These are phyloP conservation scores for Litsea cubeba DNA, from an alignment of 164 flowering plant species.

Conservation along the genomic window DNA sequence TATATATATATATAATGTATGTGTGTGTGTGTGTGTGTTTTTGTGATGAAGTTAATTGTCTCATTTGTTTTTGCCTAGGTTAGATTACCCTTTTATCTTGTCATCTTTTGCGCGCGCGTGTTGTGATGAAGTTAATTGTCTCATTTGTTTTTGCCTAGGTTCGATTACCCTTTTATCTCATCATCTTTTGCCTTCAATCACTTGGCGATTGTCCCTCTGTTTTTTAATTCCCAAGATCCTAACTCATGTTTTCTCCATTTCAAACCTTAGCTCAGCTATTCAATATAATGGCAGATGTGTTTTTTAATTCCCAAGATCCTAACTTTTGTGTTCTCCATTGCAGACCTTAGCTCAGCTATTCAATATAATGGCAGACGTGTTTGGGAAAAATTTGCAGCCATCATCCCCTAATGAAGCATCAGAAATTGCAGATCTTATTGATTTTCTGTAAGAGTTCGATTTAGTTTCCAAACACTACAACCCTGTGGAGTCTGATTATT, in stretches of 20 bases:
- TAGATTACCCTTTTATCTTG: too few species aligned
- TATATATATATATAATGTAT: too few species aligned
- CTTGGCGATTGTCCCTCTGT: too few species aligned
- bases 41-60: too few species aligned
- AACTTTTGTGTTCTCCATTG: neutral
- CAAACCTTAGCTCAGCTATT: slow-evolving; percentile 76
- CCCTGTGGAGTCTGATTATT: neutral
- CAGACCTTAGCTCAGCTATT: slow-evolving; percentile 77
- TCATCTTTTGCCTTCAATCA: too few species aligned
- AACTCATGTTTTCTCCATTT: neutral
- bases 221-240: neutral
- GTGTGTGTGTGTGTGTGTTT: too few species aligned
- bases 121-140: too few species aligned
- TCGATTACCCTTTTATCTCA: too few species aligned
- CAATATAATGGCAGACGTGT: slow-evolving; percentile 73
- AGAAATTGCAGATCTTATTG: slow-evolving; percentile 82
- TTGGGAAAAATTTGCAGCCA: slow-evolving; percentile 70
- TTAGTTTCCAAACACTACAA: neutral
- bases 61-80: too few species aligned
- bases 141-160: too few species aligned
- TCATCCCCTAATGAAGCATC: slow-evolving; percentile 66
- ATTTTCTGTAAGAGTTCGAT: slow-evolving; percentile 73
- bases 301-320: neutral
- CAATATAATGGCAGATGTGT: slow-evolving; percentile 59
- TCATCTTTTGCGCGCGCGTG: too few species aligned